Base-by-base conservation (phyloP, 73 alveolate species). In the Paramecium tetraurelia region DNA sequence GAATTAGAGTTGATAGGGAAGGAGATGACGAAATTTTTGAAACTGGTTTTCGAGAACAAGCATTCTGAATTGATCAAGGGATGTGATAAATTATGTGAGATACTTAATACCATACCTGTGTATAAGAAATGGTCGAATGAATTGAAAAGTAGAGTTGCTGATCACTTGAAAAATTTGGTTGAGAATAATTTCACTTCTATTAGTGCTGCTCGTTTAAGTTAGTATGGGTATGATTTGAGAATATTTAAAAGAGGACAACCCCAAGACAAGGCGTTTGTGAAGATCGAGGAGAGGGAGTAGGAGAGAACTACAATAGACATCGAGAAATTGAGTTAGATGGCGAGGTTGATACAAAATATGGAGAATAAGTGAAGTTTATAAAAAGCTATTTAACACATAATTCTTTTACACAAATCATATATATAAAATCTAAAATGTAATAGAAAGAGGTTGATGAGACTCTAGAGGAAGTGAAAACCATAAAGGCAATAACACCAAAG, bases 391-490 rank as follows among this genome's bases (percentile, higher is more conserved):
- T 80, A 80, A 40, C 18, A 80, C 90, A 80, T 63, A 63, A n/a
- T 80, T 80, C 57, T 53, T 80, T 8, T 63, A 3, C n/a, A 44
- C 11, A 80, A 44, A 11, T 80, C 90, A 20, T 44, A 14, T 80
- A 22, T 80, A 38, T 12, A 36, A 72, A 35, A 12, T 72, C 11
- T 16, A 16, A 38, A 33, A 75, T 80, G 16, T 20, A 80, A 22
- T 22, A 27, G 57, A 31, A 44, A 10, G 94, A 44, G 71, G 8
- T 20, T n/a, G 33, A 89, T 43, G 94, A 71, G 22, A 46, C 59
- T 31, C 86, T n/a, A 27, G 97, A 94, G 50, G 93, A 94, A 80
- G 93, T 57, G 11, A 93, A 93, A 59, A 86, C 93, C 44, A 92
- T 94, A 27, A 80, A 93, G 44, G 93, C 96, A 48, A 87, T 69